Evolutionary conservation across 1,284 basidiomycete genomes (phyloP), one percentile per base, ranked within the genome.

Genomic region (Pisolithus thermaeus): DNA sequence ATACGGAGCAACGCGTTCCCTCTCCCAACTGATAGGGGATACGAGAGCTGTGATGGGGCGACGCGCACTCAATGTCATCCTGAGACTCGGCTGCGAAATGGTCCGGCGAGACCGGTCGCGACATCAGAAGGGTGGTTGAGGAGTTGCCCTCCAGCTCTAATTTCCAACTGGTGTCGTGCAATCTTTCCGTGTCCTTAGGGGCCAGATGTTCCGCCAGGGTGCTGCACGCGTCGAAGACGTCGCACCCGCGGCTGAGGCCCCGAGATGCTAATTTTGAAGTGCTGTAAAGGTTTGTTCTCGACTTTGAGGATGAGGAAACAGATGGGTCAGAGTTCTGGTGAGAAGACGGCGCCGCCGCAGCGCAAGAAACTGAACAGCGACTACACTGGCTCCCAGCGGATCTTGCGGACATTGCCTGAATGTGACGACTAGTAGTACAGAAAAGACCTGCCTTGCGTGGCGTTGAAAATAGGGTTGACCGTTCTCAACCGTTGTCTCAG

Each of bases 401-500:
- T 45, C 58, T 46, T 54, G 25, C 47, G 49, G 56, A 54, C 64
- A 64, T 67, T 12, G 46, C 52, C 39, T 36, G 51, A 52, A 35
- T 44, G 20, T 39, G 43, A n/a, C 25, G 11, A 52, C 45, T 65
- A 41, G 50, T 56, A 40, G 58, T 66, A 61, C 63, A 67, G 39
- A 38, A 27, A 28, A 39, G 35, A 44, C 25, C 12, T 14, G 37
- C 18, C 46, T 23, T 64, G 62, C 54, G 44, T 50, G 48, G 12
- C 16, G 32, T 35, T 35, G 32, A 35, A 49, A 50, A 32, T 27
- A 47, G 25, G 27, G 61, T 52, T 56, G 64, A 66, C 53, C 65
- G 66, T 65, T 64, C 67, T 64, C 55, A 35, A 59, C 59, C 43
- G 38, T 37, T 22, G n/a, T 40, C 18, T 20, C 40, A 14, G 40